Evolutionary conservation across 306 rosid genomes (phyloP).

Genomic region (Lagenaria siceraria): DNA sequence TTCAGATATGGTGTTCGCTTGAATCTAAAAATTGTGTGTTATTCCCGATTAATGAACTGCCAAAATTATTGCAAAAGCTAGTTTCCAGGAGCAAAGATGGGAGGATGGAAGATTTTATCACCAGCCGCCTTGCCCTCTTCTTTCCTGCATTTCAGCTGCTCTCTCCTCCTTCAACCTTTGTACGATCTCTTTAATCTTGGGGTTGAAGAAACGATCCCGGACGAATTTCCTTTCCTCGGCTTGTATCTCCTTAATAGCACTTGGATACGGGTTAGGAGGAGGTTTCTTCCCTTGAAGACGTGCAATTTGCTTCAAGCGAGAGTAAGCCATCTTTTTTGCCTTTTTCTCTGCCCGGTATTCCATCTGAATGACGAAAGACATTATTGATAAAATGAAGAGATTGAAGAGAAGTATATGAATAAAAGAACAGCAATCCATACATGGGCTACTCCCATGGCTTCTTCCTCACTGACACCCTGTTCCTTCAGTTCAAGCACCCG

Average conservation of each 20-base stretch:
- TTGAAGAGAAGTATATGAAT: background rate
- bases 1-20: background rate
- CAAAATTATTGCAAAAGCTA: background rate
- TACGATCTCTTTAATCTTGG: conserved; percentile 38
- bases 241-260: conserved; percentile 57
- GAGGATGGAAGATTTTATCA: background rate
- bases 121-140: conserved; percentile 20
- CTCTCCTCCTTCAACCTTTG: conserved; percentile 35
- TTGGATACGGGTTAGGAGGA: conserved; percentile 83
- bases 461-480: conserved; percentile 58
- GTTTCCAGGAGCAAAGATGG: background rate
- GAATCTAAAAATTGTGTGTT: background rate
- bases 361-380: conserved; percentile 36
- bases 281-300: conserved; percentile 64
- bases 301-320: conserved; percentile 51
- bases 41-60: background rate
- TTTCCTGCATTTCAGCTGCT: conserved; percentile 22
- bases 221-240: conserved; percentile 68
- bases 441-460: conserved; percentile 73
- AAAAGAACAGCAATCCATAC: conserved; percentile 26
- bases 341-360: conserved; percentile 62
- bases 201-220: conserved; percentile 58
- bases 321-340: conserved; percentile 62
- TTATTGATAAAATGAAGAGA: background rate
- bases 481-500: conserved; percentile 69